Evolutionary conservation across 1,284 basidiomycete species (phyloP).

Genomic region (Ustilago loliicola): DNA sequence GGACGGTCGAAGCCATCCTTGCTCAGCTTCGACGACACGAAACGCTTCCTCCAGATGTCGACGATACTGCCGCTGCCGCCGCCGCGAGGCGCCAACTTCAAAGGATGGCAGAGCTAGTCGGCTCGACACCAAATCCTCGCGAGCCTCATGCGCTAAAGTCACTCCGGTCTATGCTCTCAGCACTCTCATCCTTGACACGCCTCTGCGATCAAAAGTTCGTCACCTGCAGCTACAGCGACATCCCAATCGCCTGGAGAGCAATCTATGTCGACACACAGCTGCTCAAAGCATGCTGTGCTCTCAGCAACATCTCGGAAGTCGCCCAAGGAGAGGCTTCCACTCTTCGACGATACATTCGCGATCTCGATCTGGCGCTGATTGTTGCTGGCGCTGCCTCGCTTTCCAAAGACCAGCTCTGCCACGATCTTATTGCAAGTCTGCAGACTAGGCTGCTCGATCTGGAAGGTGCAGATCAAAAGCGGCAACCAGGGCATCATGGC

Average conservation of each 20-base stretch:
- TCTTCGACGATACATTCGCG: conserved; percentile 71
- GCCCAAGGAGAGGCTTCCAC: neutral
- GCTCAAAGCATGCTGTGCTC: conserved; percentile 29
- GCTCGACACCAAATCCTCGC: neutral
- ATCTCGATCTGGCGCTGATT: conserved; percentile 84
- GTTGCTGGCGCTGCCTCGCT: conserved; percentile 77
- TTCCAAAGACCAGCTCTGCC: conserved; percentile 33
- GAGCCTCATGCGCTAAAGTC: neutral
- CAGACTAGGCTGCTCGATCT: conserved; percentile 12
- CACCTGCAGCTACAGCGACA: conserved; percentile 71
- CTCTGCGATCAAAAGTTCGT: conserved; percentile 72
- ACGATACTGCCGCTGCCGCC: conserved; percentile 7
- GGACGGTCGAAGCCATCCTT: conserved; percentile 3
- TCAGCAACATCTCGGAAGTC: neutral
- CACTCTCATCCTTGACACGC: conserved; percentile 62
- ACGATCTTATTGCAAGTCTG: conserved; percentile 71
- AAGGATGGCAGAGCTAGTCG: neutral
- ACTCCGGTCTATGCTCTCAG: neutral
- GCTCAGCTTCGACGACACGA: neutral
- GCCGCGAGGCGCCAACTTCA: conserved; percentile 10
- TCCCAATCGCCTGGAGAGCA: conserved; percentile 71
- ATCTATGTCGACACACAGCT: conserved; percentile 72
- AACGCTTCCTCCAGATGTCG: neutral
- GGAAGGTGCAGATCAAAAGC: neutral
- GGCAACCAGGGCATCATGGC: neutral